Percentiles rank a stretch among this genome's conserved stretches.
phyloP scores from a whole-genome alignment of 129 eudicot genomes.

The Tanacetum coccineum region DNA sequence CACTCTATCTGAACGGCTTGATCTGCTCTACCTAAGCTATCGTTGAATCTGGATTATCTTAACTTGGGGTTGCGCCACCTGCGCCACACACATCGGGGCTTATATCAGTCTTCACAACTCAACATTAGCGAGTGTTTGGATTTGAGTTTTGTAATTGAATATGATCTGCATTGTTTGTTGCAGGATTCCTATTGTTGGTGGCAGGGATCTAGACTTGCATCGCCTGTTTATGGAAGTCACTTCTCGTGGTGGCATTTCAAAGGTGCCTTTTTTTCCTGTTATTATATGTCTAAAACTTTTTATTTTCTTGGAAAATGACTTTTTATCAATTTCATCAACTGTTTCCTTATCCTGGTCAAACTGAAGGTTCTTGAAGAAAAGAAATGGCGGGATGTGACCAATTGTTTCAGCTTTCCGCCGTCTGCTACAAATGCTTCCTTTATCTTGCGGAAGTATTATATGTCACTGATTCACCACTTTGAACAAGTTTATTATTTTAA shows the following conservation, averaged over 20 bases:
- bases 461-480: constrained; percentile 72
- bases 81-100: too few species aligned
- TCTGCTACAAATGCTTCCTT: constrained; percentile 97
- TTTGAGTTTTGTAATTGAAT: constrained; percentile 4
- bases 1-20: too few species aligned
- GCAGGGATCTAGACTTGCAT: constrained; percentile 71
- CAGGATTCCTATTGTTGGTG: constrained; percentile 88
- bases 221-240: constrained; percentile 84
- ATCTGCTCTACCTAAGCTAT: too few species aligned
- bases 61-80: too few species aligned
- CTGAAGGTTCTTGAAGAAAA: constrained; percentile 66
- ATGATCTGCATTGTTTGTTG: constrained; percentile 25
- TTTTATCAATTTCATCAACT: constrained; percentile 14
- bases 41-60: too few species aligned
- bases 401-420: constrained; percentile 72
- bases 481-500: constrained; percentile 82
- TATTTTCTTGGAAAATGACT: background rate
- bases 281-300: background rate
- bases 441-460: constrained; percentile 75
- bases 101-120: too few species aligned
- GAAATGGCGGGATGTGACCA: constrained; percentile 88
- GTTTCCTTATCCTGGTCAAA: constrained; percentile 9
- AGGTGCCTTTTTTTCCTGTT: constrained; percentile 34
- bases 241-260: constrained; percentile 79
- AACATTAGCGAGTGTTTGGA: background rate